Evolutionary conservation across 805 yeast genomes (phyloP), one percentile per base, ranked within the genome.

Genomic region (Debaryomyces prosopidis): DNA sequence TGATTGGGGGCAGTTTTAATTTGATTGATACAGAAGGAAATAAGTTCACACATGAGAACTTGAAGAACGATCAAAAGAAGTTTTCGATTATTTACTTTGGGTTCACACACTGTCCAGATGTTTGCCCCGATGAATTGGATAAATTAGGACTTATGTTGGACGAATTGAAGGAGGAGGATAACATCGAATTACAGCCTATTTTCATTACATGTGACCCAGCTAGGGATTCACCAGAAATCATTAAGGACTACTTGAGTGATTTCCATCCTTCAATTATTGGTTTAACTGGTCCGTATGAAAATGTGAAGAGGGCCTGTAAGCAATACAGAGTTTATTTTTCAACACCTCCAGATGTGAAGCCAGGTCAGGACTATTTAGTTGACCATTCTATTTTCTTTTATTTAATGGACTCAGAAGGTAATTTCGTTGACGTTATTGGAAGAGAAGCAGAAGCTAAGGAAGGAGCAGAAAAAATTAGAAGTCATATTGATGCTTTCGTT

Each of bases 161-260:
- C 52, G 77, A 74, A 31, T 74, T 92, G 59, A 82, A 85, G 59
- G 58, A 66, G 17, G 75, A 81, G 43, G 59, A 64, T 42, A 75
- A 77, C 8, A 79, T 85, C 48, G 71, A 80, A 38, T 59, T 92
- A 42, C 96, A 87, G 66, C 96, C 98, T 0, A 69, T 94, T 16
- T 94, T 94, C 65, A 85, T 94, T 51, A 92, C 98, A 3, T 94
- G 99, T 69, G 99, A 94, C 63, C 99, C 99, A 1, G 94, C 90
- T 3, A 81, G 99, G 62, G 99, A 94, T 65, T 66, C 88, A 0
- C 96, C 97, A 0, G 89, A 84, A 48, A 87, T 91, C 4, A 63
- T 94, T 44, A 87, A 85, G 61, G 85, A 82, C 54, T 94, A 94
- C 66, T 73, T 94, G 60, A 68, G 74, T 18, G 99, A 94, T 59